Conservation (phyloP, 495 filamentous ascomycete species). For the Clohesyomyces aquaticus region DNA sequence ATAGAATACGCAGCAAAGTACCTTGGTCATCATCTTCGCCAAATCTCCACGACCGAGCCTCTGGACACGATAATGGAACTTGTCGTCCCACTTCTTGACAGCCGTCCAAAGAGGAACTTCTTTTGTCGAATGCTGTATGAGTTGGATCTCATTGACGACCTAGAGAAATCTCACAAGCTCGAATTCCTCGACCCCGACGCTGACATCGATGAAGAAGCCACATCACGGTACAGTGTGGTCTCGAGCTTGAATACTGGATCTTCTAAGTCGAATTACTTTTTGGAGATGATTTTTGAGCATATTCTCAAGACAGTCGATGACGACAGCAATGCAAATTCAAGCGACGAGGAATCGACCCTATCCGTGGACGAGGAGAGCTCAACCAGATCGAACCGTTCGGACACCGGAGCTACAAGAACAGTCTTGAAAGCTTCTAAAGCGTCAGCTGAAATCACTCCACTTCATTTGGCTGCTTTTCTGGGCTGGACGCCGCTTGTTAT, state of each 20-base stretch:
- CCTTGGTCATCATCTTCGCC: slow-evolving; percentile 2
- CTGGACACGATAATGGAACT: neutral
- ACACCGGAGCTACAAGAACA: neutral
- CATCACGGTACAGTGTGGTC: no score
- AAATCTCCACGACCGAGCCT: neutral
- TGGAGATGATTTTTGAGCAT: neutral
- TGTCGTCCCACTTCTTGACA: neutral
- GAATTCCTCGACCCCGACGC: neutral
- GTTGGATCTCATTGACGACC: neutral
- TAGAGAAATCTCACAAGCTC: neutral
- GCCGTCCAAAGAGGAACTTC: slow-evolving; percentile 6
- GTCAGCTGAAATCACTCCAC: slow-evolving; percentile 15
- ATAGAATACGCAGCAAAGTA: neutral
- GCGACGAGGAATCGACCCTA: neutral
- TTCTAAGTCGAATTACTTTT: neutral
- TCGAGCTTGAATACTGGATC: neutral
- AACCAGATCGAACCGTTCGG: neutral
- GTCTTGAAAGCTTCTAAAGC: neutral
- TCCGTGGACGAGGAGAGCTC: neutral
- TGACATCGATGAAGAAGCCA: no score
- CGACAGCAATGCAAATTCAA: neutral
- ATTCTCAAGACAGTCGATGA: neutral
- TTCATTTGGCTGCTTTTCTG: slow-evolving; percentile 35
- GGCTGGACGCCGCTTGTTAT: slow-evolving; percentile 27
- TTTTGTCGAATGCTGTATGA: neutral